These are phyloP conservation scores for Aspergillus persii DNA, from an alignment of 2,329 filamentous ascomycete genomes.

Conservation along the genomic window DNA sequence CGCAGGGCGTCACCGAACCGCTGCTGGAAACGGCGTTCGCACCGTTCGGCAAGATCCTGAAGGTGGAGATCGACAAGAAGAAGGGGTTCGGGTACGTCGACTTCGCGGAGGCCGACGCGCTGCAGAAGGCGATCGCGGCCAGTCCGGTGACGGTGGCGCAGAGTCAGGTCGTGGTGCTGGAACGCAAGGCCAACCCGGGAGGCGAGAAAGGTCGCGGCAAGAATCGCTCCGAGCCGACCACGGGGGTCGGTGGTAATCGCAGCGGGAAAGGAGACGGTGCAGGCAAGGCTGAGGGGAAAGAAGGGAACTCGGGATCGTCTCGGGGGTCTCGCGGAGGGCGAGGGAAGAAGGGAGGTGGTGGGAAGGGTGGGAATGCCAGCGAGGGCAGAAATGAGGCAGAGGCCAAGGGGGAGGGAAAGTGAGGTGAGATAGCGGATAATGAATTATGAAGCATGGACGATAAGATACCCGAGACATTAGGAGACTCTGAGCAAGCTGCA, in stretches of 20 bases:
- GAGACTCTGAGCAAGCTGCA: no score
- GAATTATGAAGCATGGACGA: neutral
- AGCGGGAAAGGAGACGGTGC: constrained; percentile 5
- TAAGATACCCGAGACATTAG: constrained; percentile 1
- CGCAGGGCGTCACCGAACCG: constrained; percentile 85
- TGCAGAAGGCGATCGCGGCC: constrained; percentile 76
- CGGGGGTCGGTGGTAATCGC: neutral
- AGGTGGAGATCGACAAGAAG: constrained; percentile 88
- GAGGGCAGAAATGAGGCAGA: neutral
- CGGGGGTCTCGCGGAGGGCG: constrained; percentile 19
- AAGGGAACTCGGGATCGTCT: constrained; percentile 19
- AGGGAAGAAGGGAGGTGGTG: constrained; percentile 10
- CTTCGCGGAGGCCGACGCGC: constrained; percentile 69
- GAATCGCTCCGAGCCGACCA: constrained; percentile 24
- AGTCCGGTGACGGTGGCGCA: constrained; percentile 81
- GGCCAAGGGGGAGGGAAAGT: constrained; percentile 18
- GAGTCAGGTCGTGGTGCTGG: constrained; percentile 81
- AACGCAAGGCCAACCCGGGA: constrained; percentile 47
- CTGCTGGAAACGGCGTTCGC: constrained; percentile 73
- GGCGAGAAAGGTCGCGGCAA: constrained; percentile 34
- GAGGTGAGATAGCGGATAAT: neutral
- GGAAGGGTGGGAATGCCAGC: constrained; percentile 5
- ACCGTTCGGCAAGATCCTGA: constrained; percentile 69
- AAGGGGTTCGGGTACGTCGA: constrained; percentile 95
- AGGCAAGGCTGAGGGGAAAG: constrained; percentile 11